phyloP scores from a whole-genome alignment of 495 filamentous ascomycete genomes.

The Parathielavia hyrcaniae region DNA sequence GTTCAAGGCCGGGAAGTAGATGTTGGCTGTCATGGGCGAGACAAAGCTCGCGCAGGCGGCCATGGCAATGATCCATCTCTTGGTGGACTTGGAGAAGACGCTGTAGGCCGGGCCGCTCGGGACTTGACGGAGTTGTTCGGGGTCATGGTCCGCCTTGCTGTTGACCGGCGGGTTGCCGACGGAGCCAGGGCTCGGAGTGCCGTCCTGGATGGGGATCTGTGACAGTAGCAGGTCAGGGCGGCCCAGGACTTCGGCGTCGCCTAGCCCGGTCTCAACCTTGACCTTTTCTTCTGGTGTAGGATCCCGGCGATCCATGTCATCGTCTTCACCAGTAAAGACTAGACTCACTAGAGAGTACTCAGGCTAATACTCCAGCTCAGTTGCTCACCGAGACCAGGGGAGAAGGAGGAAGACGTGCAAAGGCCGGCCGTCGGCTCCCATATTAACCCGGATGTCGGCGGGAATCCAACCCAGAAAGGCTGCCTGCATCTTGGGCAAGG shows the following conservation, averaged over 20 bases:
- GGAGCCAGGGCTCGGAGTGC: background rate
- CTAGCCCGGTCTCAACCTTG: background rate
- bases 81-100: conserved; percentile 51
- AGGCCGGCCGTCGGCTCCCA: background rate
- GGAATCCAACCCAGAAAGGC: background rate
- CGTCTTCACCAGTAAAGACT: too few species aligned
- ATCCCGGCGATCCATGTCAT: background rate
- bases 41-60: conserved; percentile 60
- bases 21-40: conserved; percentile 69
- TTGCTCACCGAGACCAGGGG: too few species aligned
- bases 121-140: conserved; percentile 30
- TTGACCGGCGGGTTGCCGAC: background rate
- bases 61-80: conserved; percentile 59
- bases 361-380: too few species aligned
- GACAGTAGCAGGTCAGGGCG: too few species aligned
- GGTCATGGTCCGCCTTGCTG: conserved; percentile 11
- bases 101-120: conserved; percentile 45
- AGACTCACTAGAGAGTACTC: too few species aligned
- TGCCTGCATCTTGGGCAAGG: too few species aligned
- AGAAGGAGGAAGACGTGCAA: background rate
- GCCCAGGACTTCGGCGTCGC: background rate
- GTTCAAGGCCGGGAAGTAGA: conserved; percentile 71
- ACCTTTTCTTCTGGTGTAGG: background rate
- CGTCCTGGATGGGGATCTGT: background rate
- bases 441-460: background rate